Conservation (phyloP, 805 yeast genomes). For the Brettanomyces sp. region DNA sequence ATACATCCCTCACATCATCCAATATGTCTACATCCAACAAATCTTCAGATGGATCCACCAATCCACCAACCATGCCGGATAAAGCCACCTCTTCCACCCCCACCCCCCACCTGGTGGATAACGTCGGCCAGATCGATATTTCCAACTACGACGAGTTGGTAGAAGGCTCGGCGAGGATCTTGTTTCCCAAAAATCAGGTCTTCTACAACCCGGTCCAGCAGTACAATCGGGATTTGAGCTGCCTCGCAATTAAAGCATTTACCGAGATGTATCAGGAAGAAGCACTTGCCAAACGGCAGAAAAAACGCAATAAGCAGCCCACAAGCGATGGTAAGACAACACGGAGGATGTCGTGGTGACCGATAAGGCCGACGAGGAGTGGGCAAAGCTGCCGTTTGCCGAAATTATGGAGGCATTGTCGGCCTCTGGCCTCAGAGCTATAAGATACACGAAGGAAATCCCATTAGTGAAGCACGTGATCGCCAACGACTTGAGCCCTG, state of each 20-base stretch:
- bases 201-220: conserved; percentile 96
- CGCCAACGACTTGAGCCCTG: conserved; percentile 83
- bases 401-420: conserved; percentile 81
- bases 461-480: conserved; percentile 64
- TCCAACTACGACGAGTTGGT: conserved; percentile 25
- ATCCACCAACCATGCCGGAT: no score
- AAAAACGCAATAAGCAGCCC: conserved; percentile 18
- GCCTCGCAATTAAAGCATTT: conserved; percentile 83
- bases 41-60: no score
- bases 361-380: conserved; percentile 10
- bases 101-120: background rate
- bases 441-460: conserved; percentile 86
- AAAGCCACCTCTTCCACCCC: no score
- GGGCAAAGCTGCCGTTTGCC: conserved; percentile 35
- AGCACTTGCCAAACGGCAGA: conserved; percentile 13
- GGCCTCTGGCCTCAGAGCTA: conserved; percentile 92
- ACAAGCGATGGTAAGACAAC: conserved; percentile 9
- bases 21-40: no score
- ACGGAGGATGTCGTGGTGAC: conserved; percentile 8
- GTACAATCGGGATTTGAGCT: conserved; percentile 87
- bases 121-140: conserved; percentile 7
- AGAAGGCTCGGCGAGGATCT: conserved; percentile 81
- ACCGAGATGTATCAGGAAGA: conserved; percentile 45
- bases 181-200: conserved; percentile 79
- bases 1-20: no score